These are phyloP conservation scores for Fusarium fujikuroi DNA, from an alignment of 2,329 filamentous ascomycete species.

Conservation along the genomic window DNA sequence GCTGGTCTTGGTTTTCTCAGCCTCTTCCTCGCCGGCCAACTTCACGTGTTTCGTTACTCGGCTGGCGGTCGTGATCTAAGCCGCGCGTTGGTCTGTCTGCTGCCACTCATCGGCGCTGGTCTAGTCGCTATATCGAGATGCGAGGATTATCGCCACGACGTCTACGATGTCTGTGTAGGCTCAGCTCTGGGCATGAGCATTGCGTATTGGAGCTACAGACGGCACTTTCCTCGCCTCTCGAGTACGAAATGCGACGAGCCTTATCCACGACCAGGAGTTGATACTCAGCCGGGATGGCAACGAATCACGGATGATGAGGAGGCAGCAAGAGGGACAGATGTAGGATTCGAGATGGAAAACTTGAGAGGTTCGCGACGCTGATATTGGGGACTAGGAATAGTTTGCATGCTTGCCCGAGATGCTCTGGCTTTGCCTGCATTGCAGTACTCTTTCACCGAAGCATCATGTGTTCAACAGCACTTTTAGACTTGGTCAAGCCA, in stretches of 20 bases:
- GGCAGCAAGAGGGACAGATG: slow-evolving; percentile 50
- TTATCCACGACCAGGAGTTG: slow-evolving; percentile 59
- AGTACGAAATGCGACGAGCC: slow-evolving; percentile 67
- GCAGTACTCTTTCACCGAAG: slow-evolving; percentile 9
- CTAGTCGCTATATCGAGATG: slow-evolving; percentile 76
- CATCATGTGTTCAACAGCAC: not conserved
- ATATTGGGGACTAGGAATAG: slow-evolving; percentile 43
- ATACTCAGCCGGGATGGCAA: slow-evolving; percentile 50
- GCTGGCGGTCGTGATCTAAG: slow-evolving; percentile 62
- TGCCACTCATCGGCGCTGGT: slow-evolving; percentile 70
- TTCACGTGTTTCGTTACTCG: slow-evolving; percentile 64
- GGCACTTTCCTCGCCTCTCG: slow-evolving; percentile 69
- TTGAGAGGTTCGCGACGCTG: slow-evolving; percentile 41
- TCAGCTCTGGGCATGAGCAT: slow-evolving; percentile 68
- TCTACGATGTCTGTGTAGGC: slow-evolving; percentile 74
- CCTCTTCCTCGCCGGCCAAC: slow-evolving; percentile 75
- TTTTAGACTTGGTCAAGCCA: slow-evolving; percentile 23
- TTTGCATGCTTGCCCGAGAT: slow-evolving; percentile 22
- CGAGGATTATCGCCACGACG: slow-evolving; percentile 77
- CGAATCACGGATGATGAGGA: slow-evolving; percentile 67
- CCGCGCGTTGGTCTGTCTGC: slow-evolving; percentile 66
- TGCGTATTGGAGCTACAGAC: slow-evolving; percentile 73
- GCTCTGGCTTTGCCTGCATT: slow-evolving; percentile 15
- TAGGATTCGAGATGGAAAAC: slow-evolving; percentile 53
- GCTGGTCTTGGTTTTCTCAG: slow-evolving; percentile 80